A percentile compares a stretch with the other conserved stretches of the same genome.
Evolutionary conservation across 306 rosid species (phyloP).

Genomic region (Castanopsis chinensis): DNA sequence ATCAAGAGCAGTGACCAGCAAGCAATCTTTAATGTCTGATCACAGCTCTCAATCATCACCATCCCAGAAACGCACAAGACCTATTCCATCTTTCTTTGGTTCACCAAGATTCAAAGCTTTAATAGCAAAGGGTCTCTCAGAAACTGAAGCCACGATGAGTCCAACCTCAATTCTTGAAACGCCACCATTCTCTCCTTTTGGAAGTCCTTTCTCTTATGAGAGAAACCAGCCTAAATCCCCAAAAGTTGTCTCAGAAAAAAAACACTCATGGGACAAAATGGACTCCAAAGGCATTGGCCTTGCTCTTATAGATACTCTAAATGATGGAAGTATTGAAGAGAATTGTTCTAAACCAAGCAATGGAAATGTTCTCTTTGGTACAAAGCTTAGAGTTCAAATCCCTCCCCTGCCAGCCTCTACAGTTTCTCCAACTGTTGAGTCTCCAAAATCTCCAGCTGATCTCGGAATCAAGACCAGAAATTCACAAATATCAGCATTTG

Average conservation of each 20-base stretch:
- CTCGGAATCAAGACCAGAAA: slow-evolving; percentile 32
- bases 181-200: slow-evolving; percentile 36
- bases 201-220: slow-evolving; percentile 40
- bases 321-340: slow-evolving; percentile 27
- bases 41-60: slow-evolving; percentile 52
- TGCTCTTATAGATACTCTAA: slow-evolving; percentile 56
- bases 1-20: slow-evolving; percentile 73
- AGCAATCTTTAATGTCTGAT: slow-evolving; percentile 81
- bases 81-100: slow-evolving; percentile 49
- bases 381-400: slow-evolving; percentile 60
- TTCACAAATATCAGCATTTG: slow-evolving; percentile 18
- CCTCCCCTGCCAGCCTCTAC: slow-evolving; percentile 34
- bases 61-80: slow-evolving; percentile 27
- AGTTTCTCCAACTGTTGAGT: slow-evolving; percentile 18
- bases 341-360: slow-evolving; percentile 18
- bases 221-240: slow-evolving; percentile 34
- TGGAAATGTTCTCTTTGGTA: slow-evolving; percentile 48
- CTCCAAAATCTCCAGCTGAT: slow-evolving; percentile 28
- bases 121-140: slow-evolving; percentile 41
- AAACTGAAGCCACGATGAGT: slow-evolving; percentile 47
- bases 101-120: slow-evolving; percentile 65
- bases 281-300: slow-evolving; percentile 57
- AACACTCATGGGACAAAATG: slow-evolving; percentile 33
- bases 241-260: slow-evolving; percentile 33
- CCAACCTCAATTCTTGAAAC: slow-evolving; percentile 81